phyloP scores from a whole-genome alignment of 108 stramenopile genomes.

The Pseudonitzschia multistriata region DNA sequence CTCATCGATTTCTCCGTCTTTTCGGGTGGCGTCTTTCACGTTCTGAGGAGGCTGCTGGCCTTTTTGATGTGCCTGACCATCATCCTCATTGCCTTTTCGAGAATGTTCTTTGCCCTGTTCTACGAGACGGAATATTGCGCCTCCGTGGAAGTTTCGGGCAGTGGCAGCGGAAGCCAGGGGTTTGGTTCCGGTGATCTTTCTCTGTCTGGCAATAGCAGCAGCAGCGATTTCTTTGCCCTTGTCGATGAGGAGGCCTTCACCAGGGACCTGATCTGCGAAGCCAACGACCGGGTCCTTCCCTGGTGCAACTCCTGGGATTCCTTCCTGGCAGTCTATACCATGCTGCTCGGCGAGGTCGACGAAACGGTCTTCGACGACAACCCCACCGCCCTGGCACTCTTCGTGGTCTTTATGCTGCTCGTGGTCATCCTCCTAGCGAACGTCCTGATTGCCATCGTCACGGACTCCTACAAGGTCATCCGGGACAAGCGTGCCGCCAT shows the following conservation, averaged over 20 bases:
- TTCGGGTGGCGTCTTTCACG: slow-evolving; percentile 54
- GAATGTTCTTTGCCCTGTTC: slow-evolving; percentile 54
- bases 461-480: slow-evolving; percentile 74
- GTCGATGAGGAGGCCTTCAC: background rate
- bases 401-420: slow-evolving; percentile 65
- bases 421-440: slow-evolving; percentile 72
- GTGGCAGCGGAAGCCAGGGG: background rate
- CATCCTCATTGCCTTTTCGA: slow-evolving; percentile 61
- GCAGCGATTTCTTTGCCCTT: background rate
- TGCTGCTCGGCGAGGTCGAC: slow-evolving; percentile 67
- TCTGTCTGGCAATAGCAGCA: background rate
- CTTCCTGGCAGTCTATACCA: slow-evolving; percentile 64
- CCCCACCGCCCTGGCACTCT: slow-evolving; percentile 34
- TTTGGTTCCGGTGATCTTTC: too few species aligned
- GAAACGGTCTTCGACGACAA: slow-evolving; percentile 39
- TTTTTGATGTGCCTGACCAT: slow-evolving; percentile 54
- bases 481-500: slow-evolving; percentile 78
- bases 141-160: too few species aligned
- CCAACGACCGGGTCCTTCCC: slow-evolving; percentile 17
- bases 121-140: slow-evolving; percentile 35
- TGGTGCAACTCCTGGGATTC: slow-evolving; percentile 56
- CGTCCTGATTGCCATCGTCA: slow-evolving; percentile 56
- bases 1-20: slow-evolving; percentile 65
- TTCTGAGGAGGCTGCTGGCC: slow-evolving; percentile 47
- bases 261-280: background rate